Percentiles rank a stretch among this genome's conserved stretches.
Conservation (phyloP, 257 asterid genomes). For the Rauvolfia tetraphylla region DNA sequence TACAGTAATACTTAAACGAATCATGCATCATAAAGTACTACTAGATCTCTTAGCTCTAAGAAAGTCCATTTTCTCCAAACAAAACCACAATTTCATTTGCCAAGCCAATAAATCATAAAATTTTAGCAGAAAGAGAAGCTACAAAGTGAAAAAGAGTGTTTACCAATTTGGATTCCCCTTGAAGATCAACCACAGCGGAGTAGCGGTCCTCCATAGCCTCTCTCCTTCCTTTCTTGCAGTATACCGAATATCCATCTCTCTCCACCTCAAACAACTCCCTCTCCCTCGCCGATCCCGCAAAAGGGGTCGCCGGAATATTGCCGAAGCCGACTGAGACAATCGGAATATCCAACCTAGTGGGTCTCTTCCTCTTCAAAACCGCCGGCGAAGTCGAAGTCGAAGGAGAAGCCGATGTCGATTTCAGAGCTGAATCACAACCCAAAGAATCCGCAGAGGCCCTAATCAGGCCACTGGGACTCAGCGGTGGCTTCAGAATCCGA, state of each 20-base stretch:
- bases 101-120: not conserved
- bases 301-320: slow-evolving; percentile 24
- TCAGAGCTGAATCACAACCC: slow-evolving; percentile 26
- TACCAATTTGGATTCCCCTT: slow-evolving; percentile 63
- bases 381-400: slow-evolving; percentile 21
- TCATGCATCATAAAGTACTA: not conserved
- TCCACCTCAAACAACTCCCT: slow-evolving; percentile 53
- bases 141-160: not conserved
- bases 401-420: slow-evolving; percentile 20
- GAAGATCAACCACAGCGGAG: slow-evolving; percentile 51
- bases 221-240: slow-evolving; percentile 79
- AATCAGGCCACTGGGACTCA: slow-evolving; percentile 43
- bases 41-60: too few species aligned
- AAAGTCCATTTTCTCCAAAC: not conserved
- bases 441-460: slow-evolving; percentile 31
- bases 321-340: slow-evolving; percentile 19
- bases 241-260: slow-evolving; percentile 71
- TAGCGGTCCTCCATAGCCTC: slow-evolving; percentile 80
- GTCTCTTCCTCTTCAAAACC: slow-evolving; percentile 39
- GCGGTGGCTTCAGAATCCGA: slow-evolving; percentile 47
- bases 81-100: not conserved
- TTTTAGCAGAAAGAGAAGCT: not conserved
- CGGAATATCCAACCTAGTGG: slow-evolving; percentile 40
- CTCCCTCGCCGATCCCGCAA: slow-evolving; percentile 22
- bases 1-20: not conserved